A percentile compares a stretch with the other conserved stretches of the same genome.
These are phyloP conservation scores for Rhytidiadelphus loreus DNA, from an alignment of 225 moss, liverwort and hornwort species.

Conservation along the genomic window DNA sequence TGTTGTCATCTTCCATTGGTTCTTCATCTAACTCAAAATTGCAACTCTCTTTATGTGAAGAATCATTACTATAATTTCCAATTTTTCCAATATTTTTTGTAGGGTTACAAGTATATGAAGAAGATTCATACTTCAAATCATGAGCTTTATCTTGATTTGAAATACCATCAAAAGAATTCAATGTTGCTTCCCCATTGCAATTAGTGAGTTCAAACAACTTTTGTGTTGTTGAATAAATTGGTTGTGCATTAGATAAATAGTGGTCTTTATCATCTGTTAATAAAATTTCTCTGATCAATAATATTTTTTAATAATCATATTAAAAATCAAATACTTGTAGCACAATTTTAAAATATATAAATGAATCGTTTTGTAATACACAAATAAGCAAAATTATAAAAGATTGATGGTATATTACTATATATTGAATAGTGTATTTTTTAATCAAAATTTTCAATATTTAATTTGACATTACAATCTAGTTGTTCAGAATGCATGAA, in stretches of 20 bases:
- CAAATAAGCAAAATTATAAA: too few relatives aligned
- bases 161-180: too few relatives aligned
- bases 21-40: not conserved
- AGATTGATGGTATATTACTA: not conserved
- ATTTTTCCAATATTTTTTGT: not conserved
- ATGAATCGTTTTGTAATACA: too few relatives aligned
- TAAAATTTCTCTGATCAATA: not conserved
- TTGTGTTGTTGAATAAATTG: not conserved
- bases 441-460: not conserved
- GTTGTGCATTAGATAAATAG: not conserved
- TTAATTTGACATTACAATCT: not conserved
- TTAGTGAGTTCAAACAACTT: not conserved
- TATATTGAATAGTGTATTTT: not conserved
- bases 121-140: not conserved
- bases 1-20: not conserved
- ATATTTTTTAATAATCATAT: too few relatives aligned
- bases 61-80: not conserved
- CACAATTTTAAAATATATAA: not conserved
- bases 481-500: not conserved
- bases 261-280: not conserved
- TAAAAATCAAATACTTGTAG: not conserved
- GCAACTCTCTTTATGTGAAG: not conserved
- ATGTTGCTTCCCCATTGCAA: not conserved
- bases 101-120: not conserved
- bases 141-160: not conserved